Evolutionary conservation across 2,329 filamentous ascomycete species (phyloP).

Genomic region (Drechslera avenae): DNA sequence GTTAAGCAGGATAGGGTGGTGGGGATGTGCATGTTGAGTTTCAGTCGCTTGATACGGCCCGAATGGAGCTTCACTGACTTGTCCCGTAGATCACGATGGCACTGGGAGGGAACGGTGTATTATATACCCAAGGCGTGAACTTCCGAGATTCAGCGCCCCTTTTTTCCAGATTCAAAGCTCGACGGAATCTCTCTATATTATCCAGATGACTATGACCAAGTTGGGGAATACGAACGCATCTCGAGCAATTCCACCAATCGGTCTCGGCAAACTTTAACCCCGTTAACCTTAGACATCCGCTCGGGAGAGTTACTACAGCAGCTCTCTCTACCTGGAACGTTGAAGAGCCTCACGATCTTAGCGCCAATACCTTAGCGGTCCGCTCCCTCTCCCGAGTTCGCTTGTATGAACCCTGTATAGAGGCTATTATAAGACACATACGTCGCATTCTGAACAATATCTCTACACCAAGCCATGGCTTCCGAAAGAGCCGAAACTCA

Average conservation of each 20-base stretch:
- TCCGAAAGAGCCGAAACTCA: neutral
- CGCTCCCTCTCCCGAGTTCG: no score
- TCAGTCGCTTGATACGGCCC: no score
- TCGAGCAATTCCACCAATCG: conserved; percentile 17
- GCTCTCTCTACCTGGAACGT: no score
- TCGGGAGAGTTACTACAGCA: no score
- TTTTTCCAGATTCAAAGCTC: neutral
- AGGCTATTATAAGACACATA: neutral
- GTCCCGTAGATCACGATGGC: neutral
- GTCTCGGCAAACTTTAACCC: neutral
- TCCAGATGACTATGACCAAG: neutral
- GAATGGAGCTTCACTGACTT: neutral
- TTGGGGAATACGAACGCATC: neutral
- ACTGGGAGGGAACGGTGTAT: neutral
- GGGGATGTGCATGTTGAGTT: conserved; percentile 6
- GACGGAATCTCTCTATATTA: neutral
- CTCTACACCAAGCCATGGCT: neutral
- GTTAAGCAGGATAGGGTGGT: conserved; percentile 1
- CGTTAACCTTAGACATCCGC: no score
- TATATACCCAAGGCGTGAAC: neutral
- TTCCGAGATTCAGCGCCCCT: neutral
- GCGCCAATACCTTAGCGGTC: no score
- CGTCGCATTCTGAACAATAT: no score
- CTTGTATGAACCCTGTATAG: neutral
- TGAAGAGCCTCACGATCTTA: no score